Evolutionary conservation across 768 basidiomycete genomes (phyloP), one percentile per base, ranked within the genome.

Genomic region (Pilatotrama ljubarskyi): DNA sequence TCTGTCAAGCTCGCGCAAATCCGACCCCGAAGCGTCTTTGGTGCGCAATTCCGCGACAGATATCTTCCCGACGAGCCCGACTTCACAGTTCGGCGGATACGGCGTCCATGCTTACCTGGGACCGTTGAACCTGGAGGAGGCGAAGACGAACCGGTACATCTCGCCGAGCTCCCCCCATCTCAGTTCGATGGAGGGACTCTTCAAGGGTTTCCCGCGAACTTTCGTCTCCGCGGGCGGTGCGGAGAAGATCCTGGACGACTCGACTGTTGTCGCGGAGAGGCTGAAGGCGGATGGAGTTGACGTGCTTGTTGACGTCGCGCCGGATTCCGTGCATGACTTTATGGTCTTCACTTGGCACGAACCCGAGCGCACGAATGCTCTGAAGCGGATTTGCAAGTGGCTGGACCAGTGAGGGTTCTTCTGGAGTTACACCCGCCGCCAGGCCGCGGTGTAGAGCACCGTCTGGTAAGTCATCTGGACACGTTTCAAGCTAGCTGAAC

Each of bases 151-250:
- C 24, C 46, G 55, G 15, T 67, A 63, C 35, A 26, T 70, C 18
- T 60, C 65, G 36, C 61, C 64, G 24, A 53, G 50, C 14, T 66
- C 70, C 18, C 46, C 43, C 10, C 25, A 59, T 41, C 25, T 53
- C 25, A 36, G 46, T 26, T 29, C 59, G 14, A 32, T 20, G 1
- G 56, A 38, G 22, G 58, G 63, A 7, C 59, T 64, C 6, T 73
- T 67, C 57, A 48, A 50, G 49, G 75, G 71, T 47, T 75, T 73
- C 53, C 73, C 75, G 47, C 68, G 67, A 61, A 73, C 70, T n/a
- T 69, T 69, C 65, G 64, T 78, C 44, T 59, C 67, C 17, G 64
- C 59, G 25, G 73, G 73, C 20, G 72, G 64, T 42, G 68, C 68
- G 43, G 72, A 77, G 66, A 48, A 48, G n/a, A 36, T 63, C 35